These are phyloP conservation scores for Pseudogymnoascus sp. DNA, from an alignment of 2,329 filamentous ascomycete species.

Conservation along the genomic window DNA sequence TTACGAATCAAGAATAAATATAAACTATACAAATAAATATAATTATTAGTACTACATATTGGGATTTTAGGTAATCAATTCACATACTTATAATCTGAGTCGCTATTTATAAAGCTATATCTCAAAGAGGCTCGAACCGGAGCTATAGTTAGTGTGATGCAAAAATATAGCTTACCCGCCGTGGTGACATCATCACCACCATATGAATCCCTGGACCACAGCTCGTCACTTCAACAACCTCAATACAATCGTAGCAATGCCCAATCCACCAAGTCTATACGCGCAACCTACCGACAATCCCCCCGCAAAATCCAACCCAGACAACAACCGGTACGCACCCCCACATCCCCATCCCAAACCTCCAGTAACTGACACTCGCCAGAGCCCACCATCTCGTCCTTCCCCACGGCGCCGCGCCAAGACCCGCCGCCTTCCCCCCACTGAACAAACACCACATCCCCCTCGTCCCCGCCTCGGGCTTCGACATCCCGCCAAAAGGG, in stretches of 20 bases:
- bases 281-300: not conserved
- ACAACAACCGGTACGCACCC: not conserved
- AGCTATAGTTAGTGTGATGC: not conserved
- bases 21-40: not conserved
- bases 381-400: not conserved
- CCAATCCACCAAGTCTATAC: constrained; percentile 5
- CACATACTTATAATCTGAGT: not conserved
- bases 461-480: constrained; percentile 1
- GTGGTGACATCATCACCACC: constrained; percentile 1
- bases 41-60: not conserved
- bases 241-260: not conserved
- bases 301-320: not conserved
- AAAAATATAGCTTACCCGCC: not conserved
- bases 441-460: constrained; percentile 7
- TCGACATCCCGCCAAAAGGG: not conserved
- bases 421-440: not conserved
- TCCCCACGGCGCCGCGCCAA: not conserved
- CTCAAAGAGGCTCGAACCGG: not conserved
- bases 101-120: not conserved
- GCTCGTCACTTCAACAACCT: not conserved
- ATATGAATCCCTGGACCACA: not conserved
- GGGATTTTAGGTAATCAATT: not conserved
- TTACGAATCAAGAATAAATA: not conserved
- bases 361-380: not conserved
- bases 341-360: not conserved